These are phyloP conservation scores for Lavandula angustifolia DNA, from an alignment of 257 asterid genomes.

Conservation along the genomic window DNA sequence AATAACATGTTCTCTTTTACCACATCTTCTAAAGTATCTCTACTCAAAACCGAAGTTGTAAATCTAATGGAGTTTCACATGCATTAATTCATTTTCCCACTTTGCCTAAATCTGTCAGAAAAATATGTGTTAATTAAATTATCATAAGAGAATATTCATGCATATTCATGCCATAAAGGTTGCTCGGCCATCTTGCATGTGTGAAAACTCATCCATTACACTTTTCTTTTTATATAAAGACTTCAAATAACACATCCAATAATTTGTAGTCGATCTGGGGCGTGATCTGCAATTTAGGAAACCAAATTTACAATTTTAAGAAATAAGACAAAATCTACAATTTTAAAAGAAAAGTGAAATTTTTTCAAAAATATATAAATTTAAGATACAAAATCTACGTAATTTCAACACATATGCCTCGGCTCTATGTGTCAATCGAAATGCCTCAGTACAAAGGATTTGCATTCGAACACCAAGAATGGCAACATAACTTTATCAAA, in stretches of 20 bases:
- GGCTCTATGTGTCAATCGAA: too few relatives aligned
- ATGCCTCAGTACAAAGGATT: too few relatives aligned
- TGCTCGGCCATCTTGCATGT: conserved; percentile 1
- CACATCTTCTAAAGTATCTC: conserved; percentile 13
- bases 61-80: conserved; percentile 24
- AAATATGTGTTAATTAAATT: neutral
- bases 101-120: neutral
- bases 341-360: too few relatives aligned
- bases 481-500: too few relatives aligned
- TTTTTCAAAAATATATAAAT: too few relatives aligned
- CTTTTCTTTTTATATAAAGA: neutral
- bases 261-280: too few relatives aligned
- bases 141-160: conserved; percentile 9
- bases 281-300: neutral
- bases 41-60: conserved; percentile 1
- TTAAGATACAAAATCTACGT: too few relatives aligned
- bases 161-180: conserved; percentile 14
- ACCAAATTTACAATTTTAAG: too few relatives aligned
- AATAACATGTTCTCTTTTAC: conserved; percentile 26
- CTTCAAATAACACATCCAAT: too few relatives aligned
- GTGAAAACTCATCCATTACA: neutral
- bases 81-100: neutral
- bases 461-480: too few relatives aligned
- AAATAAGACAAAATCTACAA: too few relatives aligned
- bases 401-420: too few relatives aligned